A percentile compares a stretch with the other conserved stretches of the same genome.
These are phyloP conservation scores for Trichocladium uniseriatum DNA, from an alignment of 495 filamentous ascomycete genomes.

Conservation along the genomic window DNA sequence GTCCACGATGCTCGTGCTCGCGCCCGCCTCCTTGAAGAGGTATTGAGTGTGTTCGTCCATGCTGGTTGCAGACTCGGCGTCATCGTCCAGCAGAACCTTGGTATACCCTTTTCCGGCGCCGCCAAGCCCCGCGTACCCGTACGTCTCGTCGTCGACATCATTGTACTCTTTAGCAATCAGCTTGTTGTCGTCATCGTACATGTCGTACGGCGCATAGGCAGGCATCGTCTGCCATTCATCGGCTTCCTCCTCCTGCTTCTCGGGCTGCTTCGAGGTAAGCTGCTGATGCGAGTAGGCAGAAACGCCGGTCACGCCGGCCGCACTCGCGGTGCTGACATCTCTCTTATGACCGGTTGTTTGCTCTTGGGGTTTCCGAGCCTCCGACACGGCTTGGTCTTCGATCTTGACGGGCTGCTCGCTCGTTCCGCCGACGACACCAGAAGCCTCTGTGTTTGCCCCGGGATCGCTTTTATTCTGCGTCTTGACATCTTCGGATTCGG, in stretches of 20 bases:
- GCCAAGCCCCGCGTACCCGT: slow-evolving; percentile 63
- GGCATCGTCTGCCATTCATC: slow-evolving; percentile 89
- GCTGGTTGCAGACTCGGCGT: slow-evolving; percentile 84
- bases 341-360: slow-evolving; percentile 20
- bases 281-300: slow-evolving; percentile 94
- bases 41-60: slow-evolving; percentile 97
- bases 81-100: slow-evolving; percentile 83
- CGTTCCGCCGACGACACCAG: not conserved
- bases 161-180: slow-evolving; percentile 70
- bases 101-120: slow-evolving; percentile 94
- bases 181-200: slow-evolving; percentile 89
- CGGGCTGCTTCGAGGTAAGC: slow-evolving; percentile 46
- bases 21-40: slow-evolving; percentile 64
- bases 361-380: slow-evolving; percentile 12
- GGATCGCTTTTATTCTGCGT: not conserved
- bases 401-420: slow-evolving; percentile 11
- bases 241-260: slow-evolving; percentile 45
- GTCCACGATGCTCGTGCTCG: slow-evolving; percentile 48
- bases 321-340: slow-evolving; percentile 22
- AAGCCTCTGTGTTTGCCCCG: not conserved
- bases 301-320: slow-evolving; percentile 23
- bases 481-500: slow-evolving; percentile 10
- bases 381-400: slow-evolving; percentile 16
- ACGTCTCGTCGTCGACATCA: slow-evolving; percentile 61
- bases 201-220: slow-evolving; percentile 79